A percentile compares a stretch with the other conserved stretches of the same genome.
Evolutionary conservation across 2,329 filamentous ascomycete genomes (phyloP).

Genomic region (Colletotrichum liaoningense): DNA sequence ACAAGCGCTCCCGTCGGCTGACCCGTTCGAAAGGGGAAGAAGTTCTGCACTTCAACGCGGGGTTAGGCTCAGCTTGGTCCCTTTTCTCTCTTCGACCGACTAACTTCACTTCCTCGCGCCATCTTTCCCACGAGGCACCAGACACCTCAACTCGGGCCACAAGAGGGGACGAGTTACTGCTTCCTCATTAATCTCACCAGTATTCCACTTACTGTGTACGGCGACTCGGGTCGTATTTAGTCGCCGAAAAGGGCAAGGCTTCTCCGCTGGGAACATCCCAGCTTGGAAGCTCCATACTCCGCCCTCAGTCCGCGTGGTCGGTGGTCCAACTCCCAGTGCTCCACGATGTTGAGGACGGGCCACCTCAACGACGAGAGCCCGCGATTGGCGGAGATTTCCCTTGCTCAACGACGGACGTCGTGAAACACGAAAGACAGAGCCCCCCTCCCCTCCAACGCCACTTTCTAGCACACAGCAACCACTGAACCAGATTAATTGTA

Average conservation of each 20-base stretch:
- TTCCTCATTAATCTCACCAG: neutral
- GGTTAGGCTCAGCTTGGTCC: neutral
- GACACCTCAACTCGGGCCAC: neutral
- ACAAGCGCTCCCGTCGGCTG: neutral
- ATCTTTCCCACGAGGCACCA: neutral
- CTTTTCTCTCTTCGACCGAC: neutral
- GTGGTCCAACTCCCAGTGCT: neutral
- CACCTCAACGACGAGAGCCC: neutral
- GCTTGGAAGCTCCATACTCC: neutral
- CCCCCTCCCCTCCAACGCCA: neutral
- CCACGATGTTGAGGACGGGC: neutral
- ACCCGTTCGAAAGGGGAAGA: neutral
- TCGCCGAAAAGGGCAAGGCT: slow-evolving; percentile 1
- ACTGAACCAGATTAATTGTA: neutral
- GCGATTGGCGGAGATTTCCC: slow-evolving; percentile 28
- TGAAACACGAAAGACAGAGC: neutral
- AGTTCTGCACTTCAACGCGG: neutral
- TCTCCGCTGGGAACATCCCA: neutral
- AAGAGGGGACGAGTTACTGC: neutral
- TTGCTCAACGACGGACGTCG: neutral
- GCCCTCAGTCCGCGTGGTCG: neutral
- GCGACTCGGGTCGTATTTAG: neutral
- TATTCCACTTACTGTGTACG: slow-evolving; percentile 3
- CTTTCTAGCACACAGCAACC: neutral
- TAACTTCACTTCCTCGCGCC: too few species aligned